phyloP scores from a whole-genome alignment of 208 protist genomes.

The Wallacemonas sp. region DNA sequence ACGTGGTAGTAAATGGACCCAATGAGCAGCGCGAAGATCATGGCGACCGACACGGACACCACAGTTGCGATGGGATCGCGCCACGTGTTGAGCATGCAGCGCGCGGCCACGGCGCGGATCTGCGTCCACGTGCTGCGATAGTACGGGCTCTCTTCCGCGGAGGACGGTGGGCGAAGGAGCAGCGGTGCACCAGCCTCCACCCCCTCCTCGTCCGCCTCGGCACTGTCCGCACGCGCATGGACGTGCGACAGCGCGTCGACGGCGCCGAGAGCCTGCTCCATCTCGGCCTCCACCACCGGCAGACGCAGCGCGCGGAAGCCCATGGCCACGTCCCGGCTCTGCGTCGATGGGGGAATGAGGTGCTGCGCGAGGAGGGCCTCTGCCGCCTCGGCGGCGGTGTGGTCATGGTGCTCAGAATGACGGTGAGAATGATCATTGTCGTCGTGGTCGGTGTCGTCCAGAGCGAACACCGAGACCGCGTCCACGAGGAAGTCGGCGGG shows the following conservation, averaged over 20 bases:
- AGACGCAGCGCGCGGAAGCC: conserved; percentile 44
- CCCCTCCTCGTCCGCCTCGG: not conserved
- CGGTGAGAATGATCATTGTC: not conserved
- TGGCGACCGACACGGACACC: conserved; percentile 39
- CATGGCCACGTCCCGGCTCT: conserved; percentile 47
- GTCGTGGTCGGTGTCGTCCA: conserved; percentile 18
- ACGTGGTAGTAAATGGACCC: conserved; percentile 77
- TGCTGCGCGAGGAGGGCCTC: too few relatives aligned
- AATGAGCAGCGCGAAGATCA: conserved; percentile 68
- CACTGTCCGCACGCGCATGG: not conserved
- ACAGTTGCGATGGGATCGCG: conserved; percentile 60
- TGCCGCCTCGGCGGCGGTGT: too few relatives aligned
- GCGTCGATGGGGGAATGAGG: conserved; percentile 18
- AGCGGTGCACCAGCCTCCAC: not conserved
- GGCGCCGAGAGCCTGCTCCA: conserved; percentile 6
- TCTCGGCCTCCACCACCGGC: conserved; percentile 19
- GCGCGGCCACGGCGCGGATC: conserved; percentile 50
- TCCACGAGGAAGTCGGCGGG: conserved; percentile 89
- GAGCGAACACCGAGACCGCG: conserved; percentile 36
- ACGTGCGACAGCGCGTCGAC: not conserved
- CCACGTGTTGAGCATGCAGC: conserved; percentile 58
- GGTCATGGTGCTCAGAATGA: too few relatives aligned
- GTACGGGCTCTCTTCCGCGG: conserved; percentile 19
- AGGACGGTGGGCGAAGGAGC: not conserved
- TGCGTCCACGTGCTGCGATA: conserved; percentile 47